Base-by-base conservation (phyloP, 768 basidiomycete species). In the Boletus coccyginus region DNA sequence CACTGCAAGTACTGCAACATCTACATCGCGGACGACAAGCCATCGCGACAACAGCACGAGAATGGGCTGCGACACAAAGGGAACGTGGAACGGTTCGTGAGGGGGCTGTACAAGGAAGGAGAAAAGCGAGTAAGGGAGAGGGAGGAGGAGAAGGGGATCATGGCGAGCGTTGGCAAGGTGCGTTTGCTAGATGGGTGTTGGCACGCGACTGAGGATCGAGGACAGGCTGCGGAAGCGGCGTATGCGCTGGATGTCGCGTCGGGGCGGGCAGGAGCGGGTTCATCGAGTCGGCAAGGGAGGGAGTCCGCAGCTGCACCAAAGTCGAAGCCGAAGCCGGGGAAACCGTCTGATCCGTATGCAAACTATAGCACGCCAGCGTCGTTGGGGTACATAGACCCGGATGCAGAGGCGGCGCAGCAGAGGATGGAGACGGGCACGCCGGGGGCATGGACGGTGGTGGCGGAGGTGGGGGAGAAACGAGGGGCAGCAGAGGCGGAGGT, bases 1-100 rank as follows among this genome's bases (percentile, higher is more conserved):
- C 90, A 84, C 69, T 97, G 94, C 86, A 94, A 94, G 70, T 98
- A 98, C 78, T 98, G 97, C 77, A 90, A 94, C 49, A 94, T 93
- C 60, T 98, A 88, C 77, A 98, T 99, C 58, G 84, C 94, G 50
- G 97, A 99, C 75, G 96, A 99, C 78, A 92, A 79, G 11, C 90
- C 97, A 57, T 98, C 96, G 2, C 81, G 91, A 50, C 79, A 83
- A 61, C 92, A 92, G 52, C 97, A 99, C 68, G 97, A 98, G 73
- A 90, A 84, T 60, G 97, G 97, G 41, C 75, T 98, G 44, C 84
- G 91, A 33, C 97, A 99, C 77, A 89, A 95, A 67, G 97, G 96
- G 44, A 97, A 91, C 70, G 84, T 89, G 56, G 96, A 99, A 66
- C 81, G 95, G 17, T 97, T 88, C 73, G 89, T 98, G 55, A 80